Base-by-base conservation (phyloP, 331 rosid genomes). In the Dryas integrifolia region DNA sequence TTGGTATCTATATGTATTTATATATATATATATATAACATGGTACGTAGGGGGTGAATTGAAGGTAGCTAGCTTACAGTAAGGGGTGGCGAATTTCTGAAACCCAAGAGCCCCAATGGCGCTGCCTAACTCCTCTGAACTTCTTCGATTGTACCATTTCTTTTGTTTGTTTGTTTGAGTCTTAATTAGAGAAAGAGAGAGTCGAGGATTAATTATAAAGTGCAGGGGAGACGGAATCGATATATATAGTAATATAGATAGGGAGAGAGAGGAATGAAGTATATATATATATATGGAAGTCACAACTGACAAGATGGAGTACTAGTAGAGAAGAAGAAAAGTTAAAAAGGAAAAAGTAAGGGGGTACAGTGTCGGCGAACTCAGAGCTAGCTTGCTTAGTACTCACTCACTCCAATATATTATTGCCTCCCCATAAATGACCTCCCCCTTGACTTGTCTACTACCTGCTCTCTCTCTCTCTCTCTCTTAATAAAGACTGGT, bases 91-190 rank as follows among this genome's bases (percentile, higher is more conserved):
- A 62, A 83, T 83, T 77, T 83, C 87, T 2, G 87, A 64, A 21
- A 83, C 87, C 87, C 87, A 83, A 9, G 87, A 83, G 16, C 87
- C 87, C 87, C 87, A 83, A 0, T 83, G 84, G 12, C 87, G 72
- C 60, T 83, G 87, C 78, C 87, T 67, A 52, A 83, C 87, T 0
- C 87, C 87, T 77, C 85, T 76, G 79, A 77, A 80, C 82, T 83
- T 83, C 78, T 80, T 80, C 16, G 87, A 64, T 24, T 66, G 74
- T 40, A 72, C 84, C 81, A 80, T 73, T 66, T 59, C 24, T 7
- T 16, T 38, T 9, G 14, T 67, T 39, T 48, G 26, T 68, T n/a
- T 49, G 5, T 41, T 6, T 56, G 52, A 9, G n/a, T 47, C 45
- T 47, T 16, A 14, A 14, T 6, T 15, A 56, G 55, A 70, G 66